Conservation (phyloP, 495 filamentous ascomycete genomes). For the Neurospora cerealis region DNA sequence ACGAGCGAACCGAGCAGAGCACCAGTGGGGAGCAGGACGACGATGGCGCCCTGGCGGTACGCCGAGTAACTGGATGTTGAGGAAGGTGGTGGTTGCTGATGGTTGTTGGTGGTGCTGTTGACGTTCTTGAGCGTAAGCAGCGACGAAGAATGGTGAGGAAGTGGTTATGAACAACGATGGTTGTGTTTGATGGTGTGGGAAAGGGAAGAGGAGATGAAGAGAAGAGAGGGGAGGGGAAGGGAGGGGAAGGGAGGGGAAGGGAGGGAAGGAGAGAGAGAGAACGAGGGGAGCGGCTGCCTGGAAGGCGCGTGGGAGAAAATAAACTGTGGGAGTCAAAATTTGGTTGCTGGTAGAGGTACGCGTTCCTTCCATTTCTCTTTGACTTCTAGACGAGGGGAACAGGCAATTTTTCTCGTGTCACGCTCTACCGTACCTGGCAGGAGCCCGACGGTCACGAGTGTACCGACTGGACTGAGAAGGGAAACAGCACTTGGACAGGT, state of each 20-base stretch:
- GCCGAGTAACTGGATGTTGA: not conserved
- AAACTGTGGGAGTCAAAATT: not conserved
- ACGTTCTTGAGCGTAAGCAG: not conserved
- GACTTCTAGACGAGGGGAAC: not conserved
- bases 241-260: not conserved
- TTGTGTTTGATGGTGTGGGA: not conserved
- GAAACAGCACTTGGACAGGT: not conserved
- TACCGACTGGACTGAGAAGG: not conserved
- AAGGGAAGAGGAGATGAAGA: not conserved
- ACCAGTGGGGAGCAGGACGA: not conserved
- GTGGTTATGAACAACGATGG: not conserved
- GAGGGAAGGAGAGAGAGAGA: not conserved
- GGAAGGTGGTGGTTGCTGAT: not conserved
- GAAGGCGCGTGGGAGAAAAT: not conserved
- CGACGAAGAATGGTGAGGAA: not conserved
- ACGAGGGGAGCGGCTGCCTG: not conserved
- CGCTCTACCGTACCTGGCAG: not conserved
- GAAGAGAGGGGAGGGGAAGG: not conserved
- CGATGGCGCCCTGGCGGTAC: not conserved
- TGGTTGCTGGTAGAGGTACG: not conserved
- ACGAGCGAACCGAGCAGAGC: not conserved
- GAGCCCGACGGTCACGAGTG: not conserved
- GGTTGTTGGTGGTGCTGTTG: not conserved
- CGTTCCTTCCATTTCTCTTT: not conserved
- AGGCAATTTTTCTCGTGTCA: not conserved